These are phyloP conservation scores for Penicillium rolfsii DNA, from an alignment of 2,329 filamentous ascomycete species.

Conservation along the genomic window DNA sequence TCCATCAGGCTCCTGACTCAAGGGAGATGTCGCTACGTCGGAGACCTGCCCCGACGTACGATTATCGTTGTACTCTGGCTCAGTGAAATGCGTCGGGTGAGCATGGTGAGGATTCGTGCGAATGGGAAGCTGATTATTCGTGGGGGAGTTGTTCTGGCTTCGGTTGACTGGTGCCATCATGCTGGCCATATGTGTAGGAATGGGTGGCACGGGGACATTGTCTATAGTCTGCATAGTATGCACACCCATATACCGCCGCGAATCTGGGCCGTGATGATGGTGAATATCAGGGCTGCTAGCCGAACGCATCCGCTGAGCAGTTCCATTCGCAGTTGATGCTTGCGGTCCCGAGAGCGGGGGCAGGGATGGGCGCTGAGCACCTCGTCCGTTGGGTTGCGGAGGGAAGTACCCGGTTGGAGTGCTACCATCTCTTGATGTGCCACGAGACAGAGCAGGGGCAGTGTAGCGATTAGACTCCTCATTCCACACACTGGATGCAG, in stretches of 20 bases:
- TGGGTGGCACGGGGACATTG: constrained; percentile 73
- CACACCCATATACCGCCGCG: constrained; percentile 55
- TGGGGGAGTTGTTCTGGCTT: constrained; percentile 81
- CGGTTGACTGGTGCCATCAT: constrained; percentile 67
- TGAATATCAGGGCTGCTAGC: constrained; percentile 97
- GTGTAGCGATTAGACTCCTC: constrained; percentile 82
- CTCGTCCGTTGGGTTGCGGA: constrained; percentile 63
- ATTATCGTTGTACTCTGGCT: constrained; percentile 43
- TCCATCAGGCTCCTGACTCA: constrained; percentile 38
- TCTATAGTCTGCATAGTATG: constrained; percentile 58
- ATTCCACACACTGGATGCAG: constrained; percentile 56
- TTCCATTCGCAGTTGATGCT: constrained; percentile 53
- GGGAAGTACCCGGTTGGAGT: constrained; percentile 65
- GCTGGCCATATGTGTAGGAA: constrained; percentile 69
- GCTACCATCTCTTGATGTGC: constrained; percentile 75
- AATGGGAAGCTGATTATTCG: constrained; percentile 65
- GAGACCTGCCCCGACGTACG: constrained; percentile 33
- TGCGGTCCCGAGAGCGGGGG: constrained; percentile 66
- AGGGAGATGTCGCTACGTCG: constrained; percentile 40
- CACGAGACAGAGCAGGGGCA: constrained; percentile 81
- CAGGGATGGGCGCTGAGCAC: constrained; percentile 72
- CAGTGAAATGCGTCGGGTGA: constrained; percentile 43
- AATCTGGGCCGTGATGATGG: constrained; percentile 55
- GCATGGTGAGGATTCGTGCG: constrained; percentile 58
- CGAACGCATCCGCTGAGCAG: constrained; percentile 74